Evolutionary conservation across 768 basidiomycete genomes (phyloP).

Genomic region (Auriculariales sp.): DNA sequence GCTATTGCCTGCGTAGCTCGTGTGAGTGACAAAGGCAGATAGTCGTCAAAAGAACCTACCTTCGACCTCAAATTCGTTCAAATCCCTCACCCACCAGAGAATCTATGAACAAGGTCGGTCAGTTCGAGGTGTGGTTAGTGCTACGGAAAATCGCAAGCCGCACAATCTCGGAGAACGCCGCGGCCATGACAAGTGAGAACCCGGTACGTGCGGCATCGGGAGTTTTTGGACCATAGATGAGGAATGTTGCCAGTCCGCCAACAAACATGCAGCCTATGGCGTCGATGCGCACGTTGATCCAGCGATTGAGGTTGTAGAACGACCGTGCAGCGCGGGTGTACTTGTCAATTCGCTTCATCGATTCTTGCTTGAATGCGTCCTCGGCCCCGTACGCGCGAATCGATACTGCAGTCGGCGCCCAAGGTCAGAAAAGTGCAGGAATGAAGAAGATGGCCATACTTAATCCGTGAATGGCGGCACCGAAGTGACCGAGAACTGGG

Average conservation of each 20-base stretch:
- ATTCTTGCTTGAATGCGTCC: constrained; percentile 15
- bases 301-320: constrained; percentile 18
- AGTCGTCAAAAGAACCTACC: not conserved
- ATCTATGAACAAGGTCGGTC: constrained; percentile 18
- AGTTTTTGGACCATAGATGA: constrained; percentile 26
- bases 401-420: constrained; percentile 13
- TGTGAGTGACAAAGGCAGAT: not conserved
- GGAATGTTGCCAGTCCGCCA: constrained; percentile 21
- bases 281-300: constrained; percentile 21
- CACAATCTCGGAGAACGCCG: constrained; percentile 19
- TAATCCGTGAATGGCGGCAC: constrained; percentile 7
- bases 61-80: constrained; percentile 6
- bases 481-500: constrained; percentile 13
- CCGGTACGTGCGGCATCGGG: constrained; percentile 29
- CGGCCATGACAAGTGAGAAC: constrained; percentile 25
- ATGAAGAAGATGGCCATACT: not conserved
- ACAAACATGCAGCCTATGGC: constrained; percentile 26
- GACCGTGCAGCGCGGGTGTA: constrained; percentile 14
- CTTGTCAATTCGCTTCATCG: constrained; percentile 20
- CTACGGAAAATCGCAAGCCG: constrained; percentile 23
- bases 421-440: constrained; percentile 1
- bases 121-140: not conserved
- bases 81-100: constrained; percentile 16
- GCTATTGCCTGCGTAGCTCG: constrained; percentile 1
- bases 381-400: constrained; percentile 28